Conservation (phyloP, 2,329 filamentous ascomycete genomes). For the Macrophomina phaseolina region DNA sequence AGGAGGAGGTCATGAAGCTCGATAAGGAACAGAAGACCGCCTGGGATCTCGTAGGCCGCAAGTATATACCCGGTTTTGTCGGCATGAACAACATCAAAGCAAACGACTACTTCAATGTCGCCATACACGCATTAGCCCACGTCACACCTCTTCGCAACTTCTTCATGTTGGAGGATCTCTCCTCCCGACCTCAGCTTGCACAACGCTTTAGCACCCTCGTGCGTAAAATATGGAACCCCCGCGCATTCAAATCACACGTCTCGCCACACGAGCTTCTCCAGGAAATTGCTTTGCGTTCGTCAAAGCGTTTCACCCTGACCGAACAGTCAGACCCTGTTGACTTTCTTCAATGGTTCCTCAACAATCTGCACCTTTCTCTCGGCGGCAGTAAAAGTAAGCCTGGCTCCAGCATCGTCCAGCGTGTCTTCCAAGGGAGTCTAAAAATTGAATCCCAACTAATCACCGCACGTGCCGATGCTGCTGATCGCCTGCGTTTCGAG, state of each 20-base stretch:
- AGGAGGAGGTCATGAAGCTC: constrained; percentile 77
- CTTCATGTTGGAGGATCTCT: constrained; percentile 85
- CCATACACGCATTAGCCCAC: constrained; percentile 90
- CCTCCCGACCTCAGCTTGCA: constrained; percentile 76
- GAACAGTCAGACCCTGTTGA: constrained; percentile 94
- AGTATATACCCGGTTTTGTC: constrained; percentile 92
- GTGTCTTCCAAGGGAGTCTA: constrained; percentile 89
- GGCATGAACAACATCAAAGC: constrained; percentile 99
- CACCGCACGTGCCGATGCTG: constrained; percentile 85
- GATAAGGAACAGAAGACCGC: constrained; percentile 70
- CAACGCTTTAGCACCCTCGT: constrained; percentile 88
- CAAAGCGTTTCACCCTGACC: constrained; percentile 90
- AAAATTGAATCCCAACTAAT: constrained; percentile 94
- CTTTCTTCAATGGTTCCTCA: constrained; percentile 96
- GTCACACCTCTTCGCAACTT: constrained; percentile 89
- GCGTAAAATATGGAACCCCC: constrained; percentile 97
- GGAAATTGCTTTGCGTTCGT: constrained; percentile 87
- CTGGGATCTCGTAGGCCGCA: constrained; percentile 80
- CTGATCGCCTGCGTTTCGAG: constrained; percentile 89
- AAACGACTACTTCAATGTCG: constrained; percentile 97
- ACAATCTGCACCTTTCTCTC: constrained; percentile 89
- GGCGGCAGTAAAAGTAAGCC: constrained; percentile 89
- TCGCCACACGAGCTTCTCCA: constrained; percentile 97
- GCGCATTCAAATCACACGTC: constrained; percentile 94
- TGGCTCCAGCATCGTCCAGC: constrained; percentile 83